phyloP scores from a whole-genome alignment of 1,284 basidiomycete genomes.

The Vanrija pseudolonga region DNA sequence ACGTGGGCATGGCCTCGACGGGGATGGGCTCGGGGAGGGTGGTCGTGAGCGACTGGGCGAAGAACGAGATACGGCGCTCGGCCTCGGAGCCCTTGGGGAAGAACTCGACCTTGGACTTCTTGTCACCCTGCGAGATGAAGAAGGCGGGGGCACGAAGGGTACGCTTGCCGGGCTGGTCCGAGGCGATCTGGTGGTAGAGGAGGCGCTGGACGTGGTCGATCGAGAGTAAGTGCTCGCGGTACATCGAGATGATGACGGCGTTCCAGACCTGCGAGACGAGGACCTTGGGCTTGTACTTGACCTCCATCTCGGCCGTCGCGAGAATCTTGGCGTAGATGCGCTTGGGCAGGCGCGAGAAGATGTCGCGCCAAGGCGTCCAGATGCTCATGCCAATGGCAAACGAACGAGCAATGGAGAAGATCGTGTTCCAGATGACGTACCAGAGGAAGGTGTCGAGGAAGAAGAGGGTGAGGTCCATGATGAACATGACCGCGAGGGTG shows the following conservation, averaged over 20 bases:
- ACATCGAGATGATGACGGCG: slow-evolving; percentile 99
- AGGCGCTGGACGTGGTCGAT: slow-evolving; percentile 94
- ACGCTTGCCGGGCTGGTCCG: slow-evolving; percentile 72
- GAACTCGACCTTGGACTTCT: slow-evolving; percentile 74
- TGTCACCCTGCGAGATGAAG: slow-evolving; percentile 84
- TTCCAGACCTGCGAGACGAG: slow-evolving; percentile 98
- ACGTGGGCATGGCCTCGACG: slow-evolving; percentile 94
- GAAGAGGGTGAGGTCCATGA: slow-evolving; percentile 91
- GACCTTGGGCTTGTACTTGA: slow-evolving; percentile 97
- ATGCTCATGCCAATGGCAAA: slow-evolving; percentile 87
- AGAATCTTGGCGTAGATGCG: slow-evolving; percentile 90
- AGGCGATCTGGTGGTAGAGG: slow-evolving; percentile 89
- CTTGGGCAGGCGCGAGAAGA: slow-evolving; percentile 87
- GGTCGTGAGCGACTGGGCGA: slow-evolving; percentile 88
- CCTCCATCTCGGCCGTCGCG: slow-evolving; percentile 86
- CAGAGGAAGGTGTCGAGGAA: slow-evolving; percentile 97
- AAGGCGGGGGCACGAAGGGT: slow-evolving; percentile 87
- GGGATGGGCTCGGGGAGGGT: slow-evolving; percentile 82
- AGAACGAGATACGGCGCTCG: slow-evolving; percentile 92
- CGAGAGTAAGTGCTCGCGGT: slow-evolving; percentile 90
- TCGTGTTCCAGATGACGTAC: slow-evolving; percentile 92
- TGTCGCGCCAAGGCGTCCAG: slow-evolving; percentile 96
- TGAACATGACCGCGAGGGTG: slow-evolving; percentile 89
- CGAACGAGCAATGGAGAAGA: slow-evolving; percentile 83
- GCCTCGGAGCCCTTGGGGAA: slow-evolving; percentile 90